These are phyloP conservation scores for Haberlea rhodopensis DNA, from an alignment of 257 asterid species.

Conservation along the genomic window DNA sequence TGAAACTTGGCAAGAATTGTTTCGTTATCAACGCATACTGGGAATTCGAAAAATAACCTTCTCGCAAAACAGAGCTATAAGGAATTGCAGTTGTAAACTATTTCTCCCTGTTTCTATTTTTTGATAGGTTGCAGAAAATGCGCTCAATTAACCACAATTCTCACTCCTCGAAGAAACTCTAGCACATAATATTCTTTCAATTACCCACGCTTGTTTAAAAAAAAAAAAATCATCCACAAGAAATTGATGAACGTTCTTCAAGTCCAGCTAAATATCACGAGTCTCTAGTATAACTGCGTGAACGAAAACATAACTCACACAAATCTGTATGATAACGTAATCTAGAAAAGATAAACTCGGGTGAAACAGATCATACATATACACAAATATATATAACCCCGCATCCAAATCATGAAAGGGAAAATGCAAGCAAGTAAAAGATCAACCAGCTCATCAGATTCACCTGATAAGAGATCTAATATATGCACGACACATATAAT, in stretches of 20 bases:
- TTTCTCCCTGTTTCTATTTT: not conserved
- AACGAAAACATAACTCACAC: too few species aligned
- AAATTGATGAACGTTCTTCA: too few species aligned
- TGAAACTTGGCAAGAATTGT: too few species aligned
- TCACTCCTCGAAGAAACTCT: not conserved
- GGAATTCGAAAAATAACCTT: too few species aligned
- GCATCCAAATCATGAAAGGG: not conserved
- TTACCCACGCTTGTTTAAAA: not conserved
- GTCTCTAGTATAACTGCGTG: not conserved
- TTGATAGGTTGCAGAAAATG: not conserved
- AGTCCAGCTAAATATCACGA: not conserved
- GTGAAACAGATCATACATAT: not conserved
- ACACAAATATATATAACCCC: not conserved
- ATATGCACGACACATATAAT: not conserved
- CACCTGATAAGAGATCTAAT: not conserved
- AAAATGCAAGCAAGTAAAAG: too few species aligned
- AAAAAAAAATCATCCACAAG: not conserved
- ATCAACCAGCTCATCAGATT: too few species aligned
- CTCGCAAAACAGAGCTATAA: too few species aligned
- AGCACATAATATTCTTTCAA: too few species aligned
- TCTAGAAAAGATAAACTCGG: not conserved
- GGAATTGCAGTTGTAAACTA: not conserved
- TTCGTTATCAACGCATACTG: too few species aligned
- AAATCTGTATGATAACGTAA: not conserved
- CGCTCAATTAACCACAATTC: not conserved